Conservation (phyloP, 176 grass and related monocot species). For the Alopecurus myosuroides region DNA sequence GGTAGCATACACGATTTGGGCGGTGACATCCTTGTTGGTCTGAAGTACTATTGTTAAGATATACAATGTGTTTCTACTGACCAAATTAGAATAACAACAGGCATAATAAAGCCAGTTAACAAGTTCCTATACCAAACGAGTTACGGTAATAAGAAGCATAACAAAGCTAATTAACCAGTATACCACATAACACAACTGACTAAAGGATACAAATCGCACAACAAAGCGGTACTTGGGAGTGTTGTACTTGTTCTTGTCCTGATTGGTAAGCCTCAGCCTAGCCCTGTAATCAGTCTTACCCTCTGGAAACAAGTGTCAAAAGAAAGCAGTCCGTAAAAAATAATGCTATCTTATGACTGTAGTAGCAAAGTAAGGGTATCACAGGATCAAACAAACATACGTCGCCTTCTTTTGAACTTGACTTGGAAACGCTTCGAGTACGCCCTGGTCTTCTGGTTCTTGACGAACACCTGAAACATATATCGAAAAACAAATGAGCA, state of each 20-base stretch:
- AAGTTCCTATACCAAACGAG: neutral
- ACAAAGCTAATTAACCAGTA: neutral
- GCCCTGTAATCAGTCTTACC: conserved; percentile 71
- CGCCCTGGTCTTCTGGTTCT: conserved; percentile 44
- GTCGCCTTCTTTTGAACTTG: conserved; percentile 63
- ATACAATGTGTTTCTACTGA: neutral
- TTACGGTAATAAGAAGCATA: neutral
- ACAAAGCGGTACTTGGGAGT: conserved; percentile 65
- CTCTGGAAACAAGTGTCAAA: conserved; percentile 15
- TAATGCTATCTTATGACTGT: neutral
- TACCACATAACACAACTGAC: neutral
- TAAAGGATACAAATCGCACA: conserved; percentile 55
- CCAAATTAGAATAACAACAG: neutral
- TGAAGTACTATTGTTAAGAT: conserved; percentile 10
- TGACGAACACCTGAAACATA: conserved; percentile 45
- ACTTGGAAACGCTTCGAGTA: conserved; percentile 81
- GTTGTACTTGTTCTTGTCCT: conserved; percentile 74
- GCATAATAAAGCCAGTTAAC: neutral
- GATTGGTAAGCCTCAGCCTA: conserved; percentile 56
- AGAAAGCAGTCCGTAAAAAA: neutral
- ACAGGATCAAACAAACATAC: neutral
- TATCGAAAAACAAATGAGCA: neutral
- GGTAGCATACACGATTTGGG: conserved; percentile 49
- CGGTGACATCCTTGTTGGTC: conserved; percentile 60
- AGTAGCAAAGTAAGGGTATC: neutral